A percentile compares a stretch with the other conserved stretches of the same genome.
phyloP scores from a whole-genome alignment of 2,329 filamentous ascomycete genomes.

The Microsporum canis region DNA sequence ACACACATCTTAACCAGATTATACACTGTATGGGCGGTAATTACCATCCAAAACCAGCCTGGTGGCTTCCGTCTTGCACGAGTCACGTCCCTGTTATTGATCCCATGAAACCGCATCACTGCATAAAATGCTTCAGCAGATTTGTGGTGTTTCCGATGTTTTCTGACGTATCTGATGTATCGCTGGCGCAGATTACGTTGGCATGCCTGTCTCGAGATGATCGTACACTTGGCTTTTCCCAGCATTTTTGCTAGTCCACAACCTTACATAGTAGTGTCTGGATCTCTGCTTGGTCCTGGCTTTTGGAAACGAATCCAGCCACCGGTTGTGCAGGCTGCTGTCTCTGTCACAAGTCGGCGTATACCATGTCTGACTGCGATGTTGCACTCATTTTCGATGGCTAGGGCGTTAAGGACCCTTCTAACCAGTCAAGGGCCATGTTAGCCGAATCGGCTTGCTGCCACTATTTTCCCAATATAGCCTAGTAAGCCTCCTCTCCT shows the following conservation, averaged over 20 bases:
- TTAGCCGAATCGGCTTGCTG: background rate
- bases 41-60: background rate
- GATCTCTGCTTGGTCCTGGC: background rate
- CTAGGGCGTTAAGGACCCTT: background rate
- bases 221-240: slow-evolving; percentile 3
- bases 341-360: background rate
- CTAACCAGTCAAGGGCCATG: background rate
- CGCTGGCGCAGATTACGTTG: background rate
- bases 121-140: background rate
- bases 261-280: background rate
- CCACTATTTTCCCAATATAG: background rate
- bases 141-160: background rate
- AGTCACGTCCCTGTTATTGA: background rate
- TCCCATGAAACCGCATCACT: background rate
- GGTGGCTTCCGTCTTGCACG: background rate
- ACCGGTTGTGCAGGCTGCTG: background rate
- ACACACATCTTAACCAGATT: background rate
- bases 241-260: background rate
- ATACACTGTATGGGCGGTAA: background rate
- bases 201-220: background rate
- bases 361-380: background rate
- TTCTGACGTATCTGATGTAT: background rate
- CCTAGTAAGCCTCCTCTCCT: background rate
- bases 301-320: background rate
- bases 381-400: background rate